Evolutionary conservation across 768 basidiomycete species (phyloP), one percentile per base, ranked within the genome.

Genomic region (Sarcomyxa edulis): DNA sequence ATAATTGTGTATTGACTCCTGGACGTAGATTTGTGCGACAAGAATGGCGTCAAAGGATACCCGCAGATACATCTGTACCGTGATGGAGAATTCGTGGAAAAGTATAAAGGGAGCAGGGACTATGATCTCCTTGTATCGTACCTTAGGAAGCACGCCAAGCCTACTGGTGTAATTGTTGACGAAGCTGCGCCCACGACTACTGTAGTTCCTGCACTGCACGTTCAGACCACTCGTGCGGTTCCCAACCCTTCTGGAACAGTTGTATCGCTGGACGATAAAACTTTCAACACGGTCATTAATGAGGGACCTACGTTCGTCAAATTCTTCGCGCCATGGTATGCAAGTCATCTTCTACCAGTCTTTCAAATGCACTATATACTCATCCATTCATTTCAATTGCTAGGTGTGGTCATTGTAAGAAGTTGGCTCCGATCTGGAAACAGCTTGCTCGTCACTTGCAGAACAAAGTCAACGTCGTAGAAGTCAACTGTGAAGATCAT

Each of bases 381-480:
- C 18, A 23, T 18, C 23, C 32, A 19, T 36, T 32, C 12, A 23
- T 34, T 32, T 14, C 32, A 29, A 6, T 3, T 7, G 16, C 19
- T 26, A 76, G 76, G 89, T 97, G 94, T 56, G 88, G 88, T 4
- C 94, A 98, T 61, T 99, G 95, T 74, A 94, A 96, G 65, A 89
- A 89, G 54, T 71, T 98, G 2, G 88, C 89, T 1, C 92, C 82
- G 36, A 71, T 66, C 0, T 98, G 92, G 89, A 65, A 64, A 1
- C 68, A 84, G 34, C 73, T 99, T 3, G 94, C 88, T 0, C 59
- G 62, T 34, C 62, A 65, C 15, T 79, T 94, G 72, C 73, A 83
- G 48, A 65, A 71, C 44, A 80, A 79, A 33, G 65, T 94, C 21
- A 84, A 76, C 26, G 64, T 99, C 7, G 92, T 81, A 2, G 81